Evolutionary conservation across 2,329 filamentous ascomycete genomes (phyloP).

Genomic region (Xylaria sp.): DNA sequence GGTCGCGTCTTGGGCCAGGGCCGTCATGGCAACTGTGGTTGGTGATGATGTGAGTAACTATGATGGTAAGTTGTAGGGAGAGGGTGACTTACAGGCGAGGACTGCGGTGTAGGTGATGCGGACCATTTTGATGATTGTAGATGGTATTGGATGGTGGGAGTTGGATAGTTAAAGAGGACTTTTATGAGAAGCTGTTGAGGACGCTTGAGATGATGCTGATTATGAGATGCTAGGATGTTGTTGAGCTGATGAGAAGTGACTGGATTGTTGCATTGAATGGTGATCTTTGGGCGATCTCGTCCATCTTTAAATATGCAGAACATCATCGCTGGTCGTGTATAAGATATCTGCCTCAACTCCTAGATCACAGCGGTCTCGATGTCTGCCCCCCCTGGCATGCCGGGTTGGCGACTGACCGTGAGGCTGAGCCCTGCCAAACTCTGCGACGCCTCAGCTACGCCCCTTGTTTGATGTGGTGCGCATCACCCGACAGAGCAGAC

Average conservation of each 20-base stretch:
- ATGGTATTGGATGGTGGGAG: background rate
- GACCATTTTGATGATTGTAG: slow-evolving; percentile 31
- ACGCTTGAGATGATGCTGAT: slow-evolving; percentile 6
- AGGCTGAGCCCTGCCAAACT: slow-evolving; percentile 21
- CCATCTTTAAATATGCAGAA: slow-evolving; percentile 21
- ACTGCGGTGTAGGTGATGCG: slow-evolving; percentile 28
- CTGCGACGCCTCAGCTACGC: slow-evolving; percentile 25
- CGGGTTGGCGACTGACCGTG: slow-evolving; percentile 16
- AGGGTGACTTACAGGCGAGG: slow-evolving; percentile 30
- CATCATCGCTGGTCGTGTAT: background rate
- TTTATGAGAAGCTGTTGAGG: background rate
- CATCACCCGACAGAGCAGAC: slow-evolving; percentile 4
- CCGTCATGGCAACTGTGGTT: slow-evolving; percentile 23
- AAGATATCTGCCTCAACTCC: slow-evolving; percentile 4
- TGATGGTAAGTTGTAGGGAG: background rate
- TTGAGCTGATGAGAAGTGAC: slow-evolving; percentile 4
- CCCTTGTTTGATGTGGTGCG: slow-evolving; percentile 26
- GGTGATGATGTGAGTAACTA: slow-evolving; percentile 7
- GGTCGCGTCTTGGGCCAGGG: slow-evolving; percentile 17
- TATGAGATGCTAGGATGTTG: slow-evolving; percentile 10
- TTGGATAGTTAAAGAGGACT: background rate
- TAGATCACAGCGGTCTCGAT: too few species aligned
- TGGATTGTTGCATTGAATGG: slow-evolving; percentile 11
- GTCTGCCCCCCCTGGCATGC: slow-evolving; percentile 5
- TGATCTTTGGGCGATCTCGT: slow-evolving; percentile 21